Base-by-base conservation (phyloP, 768 basidiomycete genomes). In the Russula foetens region DNA sequence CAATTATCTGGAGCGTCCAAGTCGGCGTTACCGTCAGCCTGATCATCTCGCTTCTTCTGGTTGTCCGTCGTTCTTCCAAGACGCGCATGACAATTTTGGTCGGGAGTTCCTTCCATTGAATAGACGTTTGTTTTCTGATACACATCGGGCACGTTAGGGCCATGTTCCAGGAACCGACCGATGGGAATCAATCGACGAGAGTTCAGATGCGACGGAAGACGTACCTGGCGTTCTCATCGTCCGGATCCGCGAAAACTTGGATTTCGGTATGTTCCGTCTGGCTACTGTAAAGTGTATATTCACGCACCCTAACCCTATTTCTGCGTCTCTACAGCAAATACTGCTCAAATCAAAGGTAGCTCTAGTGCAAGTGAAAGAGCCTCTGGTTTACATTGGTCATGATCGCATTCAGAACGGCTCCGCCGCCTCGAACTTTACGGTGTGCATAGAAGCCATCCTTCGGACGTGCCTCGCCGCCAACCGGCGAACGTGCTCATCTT, bases 1-100 rank as follows among this genome's bases (percentile, higher is more conserved):
- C 92, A 2, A 84, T 97, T 57, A 72, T 97, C 24, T 94, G 92
- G 84, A 85, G 88, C 65, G 85, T 98, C 58, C 94, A 98, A 76
- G 85, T 92, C 56, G 96, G 96, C 15, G 85, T 98, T 45, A 83
- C 89, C n/a, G 85, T 90, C 66, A 90, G 90, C 64, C 76, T 98
- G 63, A 84, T 93, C 44, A 83, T 94, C 59, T 93, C 93, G 33
- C 79, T 98, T 43, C 75, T 98, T 0, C 79, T 98, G 33, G 92
- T 97, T 49, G 90, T 98, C 4, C 86, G 87, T 65, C 86, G 92
- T 38, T 93, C 93, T 1, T 93, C 95, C 4, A 86, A 82, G 67
- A 82, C 93, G 2, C 80, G 93, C 12, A 92, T 98, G 88, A 86
- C 90, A 7, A 93, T 98, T 66, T 76, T 98, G 67, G 90, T 92